These are phyloP conservation scores for Aspergillus bertholletiae DNA, from an alignment of 495 filamentous ascomycete genomes.

Conservation along the genomic window DNA sequence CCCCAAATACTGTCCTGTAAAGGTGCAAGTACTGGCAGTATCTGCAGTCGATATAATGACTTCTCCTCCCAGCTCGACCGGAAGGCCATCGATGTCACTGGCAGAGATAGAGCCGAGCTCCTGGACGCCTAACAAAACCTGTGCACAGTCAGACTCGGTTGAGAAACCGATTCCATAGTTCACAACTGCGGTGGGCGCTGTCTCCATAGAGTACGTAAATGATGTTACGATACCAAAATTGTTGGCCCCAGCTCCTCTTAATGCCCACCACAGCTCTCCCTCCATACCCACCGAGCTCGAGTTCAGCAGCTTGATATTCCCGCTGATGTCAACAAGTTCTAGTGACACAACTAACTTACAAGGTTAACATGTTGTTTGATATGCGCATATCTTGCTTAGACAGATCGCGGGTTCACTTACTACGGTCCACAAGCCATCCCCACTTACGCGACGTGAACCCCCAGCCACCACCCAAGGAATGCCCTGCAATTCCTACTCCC, in stretches of 20 bases:
- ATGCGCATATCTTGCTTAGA: background rate
- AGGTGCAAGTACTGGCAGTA: background rate
- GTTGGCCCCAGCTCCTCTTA: background rate
- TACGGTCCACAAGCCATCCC: conserved; percentile 2
- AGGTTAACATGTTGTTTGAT: background rate
- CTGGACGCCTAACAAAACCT: conserved; percentile 1
- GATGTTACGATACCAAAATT: conserved; percentile 3
- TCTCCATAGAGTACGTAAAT: background rate
- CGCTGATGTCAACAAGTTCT: background rate
- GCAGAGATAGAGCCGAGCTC: background rate
- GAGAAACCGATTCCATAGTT: conserved; percentile 1
- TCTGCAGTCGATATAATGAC: background rate
- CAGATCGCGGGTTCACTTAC: background rate
- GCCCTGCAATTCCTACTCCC: background rate
- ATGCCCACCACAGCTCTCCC: conserved; percentile 1
- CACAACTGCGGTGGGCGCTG: background rate
- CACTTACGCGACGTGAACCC: background rate
- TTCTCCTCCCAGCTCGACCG: background rate
- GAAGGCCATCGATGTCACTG: background rate
- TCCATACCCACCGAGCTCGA: background rate
- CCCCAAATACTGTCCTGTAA: background rate
- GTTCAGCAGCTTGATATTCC: background rate
- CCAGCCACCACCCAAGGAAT: conserved; percentile 4
- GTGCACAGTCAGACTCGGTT: background rate
- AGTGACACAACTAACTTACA: background rate